Evolutionary conservation across 768 basidiomycete species (phyloP).

Genomic region (Cystobasidiopsis lactophilus): DNA sequence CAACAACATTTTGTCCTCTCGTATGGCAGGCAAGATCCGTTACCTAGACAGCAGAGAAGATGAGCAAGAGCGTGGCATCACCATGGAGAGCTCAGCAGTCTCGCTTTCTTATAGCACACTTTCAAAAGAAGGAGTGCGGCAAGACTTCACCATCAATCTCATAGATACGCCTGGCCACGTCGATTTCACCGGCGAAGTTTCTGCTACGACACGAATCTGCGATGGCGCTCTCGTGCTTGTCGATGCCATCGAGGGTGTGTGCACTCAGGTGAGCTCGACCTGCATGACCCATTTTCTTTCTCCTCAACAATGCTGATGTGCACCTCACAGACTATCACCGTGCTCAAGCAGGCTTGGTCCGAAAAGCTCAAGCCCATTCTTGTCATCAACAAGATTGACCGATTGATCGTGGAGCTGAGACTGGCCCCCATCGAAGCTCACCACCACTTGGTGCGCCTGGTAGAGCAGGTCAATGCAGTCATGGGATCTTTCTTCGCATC

Average conservation of each 20-base stretch:
- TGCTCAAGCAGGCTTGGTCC: slow-evolving; percentile 81
- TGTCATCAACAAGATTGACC: slow-evolving; percentile 91
- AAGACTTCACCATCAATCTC: slow-evolving; percentile 71
- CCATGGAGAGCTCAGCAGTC: slow-evolving; percentile 95
- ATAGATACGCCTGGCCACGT: slow-evolving; percentile 99
- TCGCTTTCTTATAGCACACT: slow-evolving; percentile 66
- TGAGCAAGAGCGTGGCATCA: slow-evolving; percentile 91
- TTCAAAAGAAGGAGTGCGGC: slow-evolving; percentile 31
- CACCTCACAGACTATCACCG: slow-evolving; percentile 57
- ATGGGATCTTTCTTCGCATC: slow-evolving; percentile 92
- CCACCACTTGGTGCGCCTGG: slow-evolving; percentile 72
- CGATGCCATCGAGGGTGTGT: slow-evolving; percentile 93
- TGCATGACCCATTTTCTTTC: neutral
- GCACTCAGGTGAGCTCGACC: slow-evolving; percentile 55
- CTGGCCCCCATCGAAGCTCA: slow-evolving; percentile 78
- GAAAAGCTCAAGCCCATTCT: slow-evolving; percentile 73
- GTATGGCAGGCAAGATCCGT: slow-evolving; percentile 88
- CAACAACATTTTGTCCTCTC: slow-evolving; percentile 84
- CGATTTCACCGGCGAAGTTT: slow-evolving; percentile 93
- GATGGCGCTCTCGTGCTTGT: slow-evolving; percentile 90
- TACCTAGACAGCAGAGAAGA: slow-evolving; percentile 91
- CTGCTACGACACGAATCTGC: slow-evolving; percentile 73
- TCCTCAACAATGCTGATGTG: neutral
- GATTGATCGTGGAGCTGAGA: slow-evolving; percentile 78
- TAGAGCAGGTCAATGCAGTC: slow-evolving; percentile 93